Base-by-base conservation (phyloP, 768 basidiomycete genomes). In the Lactarius hatsudake region DNA sequence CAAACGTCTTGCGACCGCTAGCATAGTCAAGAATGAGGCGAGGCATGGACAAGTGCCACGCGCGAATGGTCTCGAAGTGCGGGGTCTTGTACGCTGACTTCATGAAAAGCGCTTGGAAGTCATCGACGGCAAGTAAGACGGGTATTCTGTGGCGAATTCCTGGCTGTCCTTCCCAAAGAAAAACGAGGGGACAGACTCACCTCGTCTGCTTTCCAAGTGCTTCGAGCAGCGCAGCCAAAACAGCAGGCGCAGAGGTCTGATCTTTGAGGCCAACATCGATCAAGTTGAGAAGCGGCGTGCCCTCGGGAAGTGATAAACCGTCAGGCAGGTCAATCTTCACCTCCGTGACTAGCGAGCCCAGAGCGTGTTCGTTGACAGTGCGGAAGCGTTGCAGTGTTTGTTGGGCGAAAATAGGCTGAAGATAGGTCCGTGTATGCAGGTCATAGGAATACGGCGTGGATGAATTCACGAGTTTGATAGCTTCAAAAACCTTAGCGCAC, bases 51-150 rank as follows among this genome's bases (percentile, higher is more conserved):
- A 97, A 80, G 71, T 96, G 90, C 71, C 89, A 91, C 0, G 92
- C 80, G 64, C 87, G 84, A 62, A 96, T 86, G 12, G 79, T 73
- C 8, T 80, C 79, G 76, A 87, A 93, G 53, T 87, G 86, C 15
- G 90, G 90, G 64, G 92, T 87, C 30, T 86, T 84, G 77, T 96
- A 96, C 32, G 89, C 85, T 54, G 77, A 79, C 56, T 80, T 78
- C 73, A 84, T 80, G 72, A 91, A 94, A 30, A 97, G 76, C 0
- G 92, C 83, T 75, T 96, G 95, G 75, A 93, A 86, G 71, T 96
- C 94, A 70, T 97, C 95, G 1, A 96, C 80, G 0, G 94, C 94
- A 36, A 96, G 78, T 7, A 97, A 74, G 2, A 96, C 89, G 0
- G 93, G 93, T 72, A 81, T 79, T 54, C 93, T 94, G 66, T 12